Conservation (phyloP, 2,329 filamentous ascomycete genomes). For the Diaporthe helianthi region DNA sequence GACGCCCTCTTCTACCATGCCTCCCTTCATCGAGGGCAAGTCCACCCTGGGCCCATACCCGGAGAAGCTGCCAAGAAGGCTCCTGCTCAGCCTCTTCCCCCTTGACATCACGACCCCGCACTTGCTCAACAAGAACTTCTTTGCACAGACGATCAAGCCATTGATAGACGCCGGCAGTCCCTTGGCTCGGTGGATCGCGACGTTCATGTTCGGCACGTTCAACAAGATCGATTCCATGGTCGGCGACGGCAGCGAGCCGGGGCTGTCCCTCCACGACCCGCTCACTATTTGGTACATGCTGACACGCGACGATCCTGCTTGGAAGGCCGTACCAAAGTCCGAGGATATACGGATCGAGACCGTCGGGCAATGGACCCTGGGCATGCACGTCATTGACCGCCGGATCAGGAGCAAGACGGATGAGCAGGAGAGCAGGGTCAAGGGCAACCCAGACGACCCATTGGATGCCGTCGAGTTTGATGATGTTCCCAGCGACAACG, state of each 20-base stretch:
- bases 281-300: constrained; percentile 81
- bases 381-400: constrained; percentile 86
- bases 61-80: constrained; percentile 62
- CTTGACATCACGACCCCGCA: constrained; percentile 80
- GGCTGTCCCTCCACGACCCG: constrained; percentile 77
- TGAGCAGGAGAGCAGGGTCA: constrained; percentile 41
- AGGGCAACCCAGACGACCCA: constrained; percentile 49
- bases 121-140: constrained; percentile 66
- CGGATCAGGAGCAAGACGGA: constrained; percentile 63
- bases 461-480: constrained; percentile 56
- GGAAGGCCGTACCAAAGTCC: constrained; percentile 62
- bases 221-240: constrained; percentile 70
- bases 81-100: constrained; percentile 76
- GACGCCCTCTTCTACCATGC: constrained; percentile 80
- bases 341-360: constrained; percentile 93
- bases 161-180: constrained; percentile 70
- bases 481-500: constrained; percentile 72
- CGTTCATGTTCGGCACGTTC: constrained; percentile 76
- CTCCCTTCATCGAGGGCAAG: constrained; percentile 63
- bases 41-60: constrained; percentile 68
- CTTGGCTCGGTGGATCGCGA: constrained; percentile 74
- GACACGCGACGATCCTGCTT: constrained; percentile 63
- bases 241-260: constrained; percentile 62
- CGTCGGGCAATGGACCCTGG: constrained; percentile 90
- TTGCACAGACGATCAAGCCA: constrained; percentile 61